Evolutionary conservation across 192 early-diverging fungal species (phyloP).

Genomic region (Podila epicladia): DNA sequence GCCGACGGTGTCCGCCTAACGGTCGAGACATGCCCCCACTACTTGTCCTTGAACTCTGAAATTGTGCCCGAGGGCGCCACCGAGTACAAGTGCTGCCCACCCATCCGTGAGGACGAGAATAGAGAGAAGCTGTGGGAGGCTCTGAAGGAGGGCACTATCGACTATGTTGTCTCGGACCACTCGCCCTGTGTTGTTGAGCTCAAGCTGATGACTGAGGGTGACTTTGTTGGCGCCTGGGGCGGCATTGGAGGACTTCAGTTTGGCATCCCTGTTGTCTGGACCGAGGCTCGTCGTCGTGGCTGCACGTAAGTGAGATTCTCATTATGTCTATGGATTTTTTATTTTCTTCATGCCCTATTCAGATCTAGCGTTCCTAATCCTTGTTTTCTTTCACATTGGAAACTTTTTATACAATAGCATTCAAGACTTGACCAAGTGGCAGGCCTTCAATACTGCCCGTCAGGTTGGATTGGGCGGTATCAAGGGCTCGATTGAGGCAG

Average conservation of each 20-base stretch:
- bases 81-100: conserved; percentile 89
- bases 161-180: conserved; percentile 86
- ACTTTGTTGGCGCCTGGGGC: conserved; percentile 86
- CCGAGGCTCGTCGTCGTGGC: conserved; percentile 75
- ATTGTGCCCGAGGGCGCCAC: conserved; percentile 74
- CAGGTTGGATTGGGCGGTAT: conserved; percentile 66
- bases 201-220: conserved; percentile 74
- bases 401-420: conserved; percentile 28
- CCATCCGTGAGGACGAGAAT: conserved; percentile 77
- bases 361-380: not conserved
- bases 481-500: conserved; percentile 76
- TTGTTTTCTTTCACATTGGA: not conserved
- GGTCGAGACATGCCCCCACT: conserved; percentile 88
- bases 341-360: not conserved
- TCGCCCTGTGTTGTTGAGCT: conserved; percentile 84
- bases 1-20: conserved; percentile 74
- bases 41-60: conserved; percentile 75
- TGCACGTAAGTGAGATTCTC: conserved; percentile 45
- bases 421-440: conserved; percentile 68
- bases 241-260: conserved; percentile 84
- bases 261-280: conserved; percentile 83
- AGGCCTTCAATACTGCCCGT: conserved; percentile 72
- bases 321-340: not conserved
- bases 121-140: conserved; percentile 77
- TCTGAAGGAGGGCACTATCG: conserved; percentile 80